A percentile compares a stretch with the other conserved stretches of the same genome.
These are phyloP conservation scores for Vigna radiata DNA, from an alignment of 306 rosid genomes.

Conservation along the genomic window DNA sequence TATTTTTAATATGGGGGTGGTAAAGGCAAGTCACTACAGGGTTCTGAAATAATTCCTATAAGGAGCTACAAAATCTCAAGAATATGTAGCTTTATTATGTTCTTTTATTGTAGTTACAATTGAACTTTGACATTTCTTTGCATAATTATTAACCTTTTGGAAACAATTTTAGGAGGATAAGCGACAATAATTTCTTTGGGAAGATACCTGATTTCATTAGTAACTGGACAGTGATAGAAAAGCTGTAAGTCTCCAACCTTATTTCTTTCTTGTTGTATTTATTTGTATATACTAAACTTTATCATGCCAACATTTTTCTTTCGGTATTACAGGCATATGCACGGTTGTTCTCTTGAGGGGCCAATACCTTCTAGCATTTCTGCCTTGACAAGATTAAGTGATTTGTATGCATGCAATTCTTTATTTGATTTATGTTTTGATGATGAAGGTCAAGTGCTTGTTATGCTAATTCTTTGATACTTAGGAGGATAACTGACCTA, in stretches of 20 bases:
- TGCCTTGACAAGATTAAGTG: conserved; percentile 63
- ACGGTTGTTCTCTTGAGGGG: conserved; percentile 84
- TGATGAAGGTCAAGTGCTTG: conserved; percentile 45
- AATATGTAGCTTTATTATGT: conserved; percentile 7
- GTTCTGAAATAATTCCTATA: conserved; percentile 18
- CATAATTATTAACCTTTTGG: conserved; percentile 41
- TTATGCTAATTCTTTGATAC: conserved; percentile 40
- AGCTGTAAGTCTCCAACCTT: conserved; percentile 66
- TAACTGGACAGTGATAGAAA: conserved; percentile 66
- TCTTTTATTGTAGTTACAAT: neutral
- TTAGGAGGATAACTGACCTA: conserved; percentile 91
- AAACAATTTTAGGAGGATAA: conserved; percentile 72
- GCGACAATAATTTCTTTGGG: conserved; percentile 79
- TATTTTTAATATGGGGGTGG: neutral
- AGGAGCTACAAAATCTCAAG: neutral
- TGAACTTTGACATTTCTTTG: conserved; percentile 22
- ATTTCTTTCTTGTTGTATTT: conserved; percentile 38
- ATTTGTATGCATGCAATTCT: conserved; percentile 69
- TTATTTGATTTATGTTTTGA: neutral
- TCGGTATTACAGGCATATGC: conserved; percentile 64
- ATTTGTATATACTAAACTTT: neutral
- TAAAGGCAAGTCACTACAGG: conserved; percentile 25
- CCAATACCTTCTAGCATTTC: conserved; percentile 88
- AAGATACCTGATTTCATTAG: conserved; percentile 82
- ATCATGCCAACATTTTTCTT: conserved; percentile 21